These are phyloP conservation scores for Sphagnum tenellum DNA, from an alignment of 225 moss, liverwort and hornwort genomes.

Conservation along the genomic window DNA sequence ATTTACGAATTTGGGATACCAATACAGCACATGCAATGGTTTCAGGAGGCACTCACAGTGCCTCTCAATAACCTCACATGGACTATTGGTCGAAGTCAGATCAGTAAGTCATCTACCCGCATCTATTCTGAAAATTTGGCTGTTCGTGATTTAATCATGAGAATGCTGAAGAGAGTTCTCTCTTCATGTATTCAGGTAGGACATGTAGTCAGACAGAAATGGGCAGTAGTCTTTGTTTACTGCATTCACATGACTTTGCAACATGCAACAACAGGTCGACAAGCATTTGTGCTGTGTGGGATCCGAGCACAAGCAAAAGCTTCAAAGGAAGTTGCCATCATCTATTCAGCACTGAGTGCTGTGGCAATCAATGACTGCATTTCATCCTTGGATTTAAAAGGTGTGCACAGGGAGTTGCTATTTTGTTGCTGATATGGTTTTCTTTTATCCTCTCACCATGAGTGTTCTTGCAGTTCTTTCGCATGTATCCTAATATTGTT, in stretches of 20 bases:
- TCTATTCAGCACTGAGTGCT: slow-evolving; percentile 59
- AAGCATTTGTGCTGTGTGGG: slow-evolving; percentile 57
- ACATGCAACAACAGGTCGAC: slow-evolving; percentile 28
- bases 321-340: slow-evolving; percentile 46
- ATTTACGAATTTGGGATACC: slow-evolving; percentile 18
- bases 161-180: too few species aligned
- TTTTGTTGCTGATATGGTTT: too few species aligned
- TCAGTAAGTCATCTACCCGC: slow-evolving; percentile 32
- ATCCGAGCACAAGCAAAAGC: slow-evolving; percentile 33
- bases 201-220: too few species aligned
- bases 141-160: too few species aligned
- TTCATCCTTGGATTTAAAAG: slow-evolving; percentile 54
- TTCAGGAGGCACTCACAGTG: slow-evolving; percentile 35
- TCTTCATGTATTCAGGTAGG: too few species aligned
- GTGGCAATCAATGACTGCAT: slow-evolving; percentile 50
- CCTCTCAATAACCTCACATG: slow-evolving; percentile 43
- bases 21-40: slow-evolving; percentile 37
- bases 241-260: background rate
- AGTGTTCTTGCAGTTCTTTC: too few species aligned
- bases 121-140: too few species aligned
- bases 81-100: slow-evolving; percentile 28
- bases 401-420: slow-evolving; percentile 10
- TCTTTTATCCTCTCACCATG: too few species aligned
- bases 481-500: slow-evolving; percentile 1
- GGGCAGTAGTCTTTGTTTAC: background rate